Conservation (phyloP, 257 asterid species). For the Gentiana dahurica region DNA sequence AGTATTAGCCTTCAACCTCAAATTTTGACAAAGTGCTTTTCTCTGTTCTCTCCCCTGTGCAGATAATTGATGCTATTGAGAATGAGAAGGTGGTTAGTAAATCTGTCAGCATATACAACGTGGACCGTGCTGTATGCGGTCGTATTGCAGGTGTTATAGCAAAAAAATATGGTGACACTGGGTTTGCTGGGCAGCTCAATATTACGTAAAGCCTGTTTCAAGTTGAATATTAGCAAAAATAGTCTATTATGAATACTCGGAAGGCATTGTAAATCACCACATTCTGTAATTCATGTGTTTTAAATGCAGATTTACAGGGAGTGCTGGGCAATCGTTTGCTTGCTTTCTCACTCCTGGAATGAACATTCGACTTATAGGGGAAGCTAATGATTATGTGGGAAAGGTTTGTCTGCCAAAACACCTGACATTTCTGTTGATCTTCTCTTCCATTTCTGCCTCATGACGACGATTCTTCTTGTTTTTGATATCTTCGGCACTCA, state of each 20-base stretch:
- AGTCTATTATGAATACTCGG: neutral
- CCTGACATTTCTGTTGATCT: too few species aligned
- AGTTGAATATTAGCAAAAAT: neutral
- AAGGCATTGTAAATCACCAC: neutral
- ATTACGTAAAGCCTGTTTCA: conserved; percentile 37
- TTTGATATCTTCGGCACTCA: conserved; percentile 12
- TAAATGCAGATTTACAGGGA: conserved; percentile 67
- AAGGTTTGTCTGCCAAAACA: conserved; percentile 39
- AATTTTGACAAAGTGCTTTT: too few species aligned
- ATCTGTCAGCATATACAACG: conserved; percentile 68
- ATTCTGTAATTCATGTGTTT: conserved; percentile 12
- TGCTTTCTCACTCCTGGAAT: conserved; percentile 97
- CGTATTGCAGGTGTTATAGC: conserved; percentile 94
- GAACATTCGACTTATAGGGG: conserved; percentile 88
- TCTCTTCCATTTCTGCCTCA: too few species aligned
- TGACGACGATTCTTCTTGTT: neutral
- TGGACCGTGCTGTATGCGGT: conserved; percentile 98
- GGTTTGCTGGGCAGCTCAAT: conserved; percentile 93
- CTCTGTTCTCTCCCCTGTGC: conserved; percentile 14
- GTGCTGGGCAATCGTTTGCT: conserved; percentile 96
- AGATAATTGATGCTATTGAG: conserved; percentile 78
- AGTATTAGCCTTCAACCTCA: too few species aligned
- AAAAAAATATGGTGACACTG: conserved; percentile 96
- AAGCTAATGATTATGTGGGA: conserved; percentile 95
- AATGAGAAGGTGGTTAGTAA: conserved; percentile 74